Evolutionary conservation across 2,329 filamentous ascomycete genomes (phyloP), one percentile per base, ranked within the genome.

Genomic region (Chlorencoelia australis): DNA sequence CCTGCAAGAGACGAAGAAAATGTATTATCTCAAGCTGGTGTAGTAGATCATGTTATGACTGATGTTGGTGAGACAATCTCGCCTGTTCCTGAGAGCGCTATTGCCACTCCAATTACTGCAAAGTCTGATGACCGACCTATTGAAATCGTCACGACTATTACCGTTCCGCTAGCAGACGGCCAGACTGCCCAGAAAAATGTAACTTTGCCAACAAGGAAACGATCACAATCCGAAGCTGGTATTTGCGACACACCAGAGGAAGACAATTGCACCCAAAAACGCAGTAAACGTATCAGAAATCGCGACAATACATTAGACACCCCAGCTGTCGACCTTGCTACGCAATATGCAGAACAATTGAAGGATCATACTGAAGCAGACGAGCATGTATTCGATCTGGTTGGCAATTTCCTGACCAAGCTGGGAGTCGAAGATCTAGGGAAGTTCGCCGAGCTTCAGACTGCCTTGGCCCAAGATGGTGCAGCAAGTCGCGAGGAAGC

Each of bases 271-370:
- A 65, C 71, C 8, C 69, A 72, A 35, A 80, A 79, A 50, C 64
- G 76, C 39, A 80, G 75, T 55, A 82, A 82, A 51, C 64, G 78
- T 33, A 75, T 75, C 19, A 67, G 77, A 30, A 69, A 74, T 13
- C 66, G 77, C 36, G 75, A 79, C 28, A 70, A 67, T 13, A 52
- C 68, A 8, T 56, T 60, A 7, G 60, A 56, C 4, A 73, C 72
- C 22, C 56, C 26, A 3, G 22, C 59, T 0, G 54, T 68, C 10
- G 73, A 77, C 41, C 63, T 70, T 5, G 68, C 64, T 33, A 66
- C 64, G 1, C 58, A 69, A 17, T 64, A 69, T 35, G 68, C 71
- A 2, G 67, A 65, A 34, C 71, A 77, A 46, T 56, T 79, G 4
- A 67, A 72, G 36, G 25, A 18, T 3, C 55, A 42, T 30, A 32